Conservation (phyloP, 1,139 yeast genomes). For the Insectozyma bohioensis region DNA sequence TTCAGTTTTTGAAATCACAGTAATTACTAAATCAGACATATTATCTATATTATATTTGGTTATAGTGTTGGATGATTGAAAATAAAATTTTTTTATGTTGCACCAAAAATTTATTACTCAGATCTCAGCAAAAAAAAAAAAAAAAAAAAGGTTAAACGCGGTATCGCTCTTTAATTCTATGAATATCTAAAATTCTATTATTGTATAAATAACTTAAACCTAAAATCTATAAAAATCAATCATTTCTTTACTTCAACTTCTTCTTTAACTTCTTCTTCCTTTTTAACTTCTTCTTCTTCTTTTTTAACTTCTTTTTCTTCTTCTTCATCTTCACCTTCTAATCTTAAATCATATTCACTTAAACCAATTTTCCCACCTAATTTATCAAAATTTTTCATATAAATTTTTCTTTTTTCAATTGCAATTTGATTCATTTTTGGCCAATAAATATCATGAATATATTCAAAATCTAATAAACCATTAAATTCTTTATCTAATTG, state of each 20-base stretch:
- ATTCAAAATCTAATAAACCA: conserved; percentile 80
- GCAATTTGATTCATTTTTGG: conserved; percentile 62
- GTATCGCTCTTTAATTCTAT: too few relatives aligned
- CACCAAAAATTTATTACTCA: too few relatives aligned
- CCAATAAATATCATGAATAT: conserved; percentile 82
- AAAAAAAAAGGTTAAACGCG: too few relatives aligned
- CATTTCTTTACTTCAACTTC: too few relatives aligned
- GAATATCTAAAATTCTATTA: too few relatives aligned
- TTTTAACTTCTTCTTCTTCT: too few relatives aligned
- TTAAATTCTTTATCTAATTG: conserved; percentile 85
- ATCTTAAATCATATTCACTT: conserved; percentile 51
- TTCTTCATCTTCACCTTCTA: too few relatives aligned
- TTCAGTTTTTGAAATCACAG: conserved; percentile 19
- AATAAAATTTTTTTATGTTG: background rate
- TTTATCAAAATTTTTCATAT: conserved; percentile 60
- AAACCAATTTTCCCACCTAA: conserved; percentile 76
- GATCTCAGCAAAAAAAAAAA: too few relatives aligned
- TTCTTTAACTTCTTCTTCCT: too few relatives aligned
- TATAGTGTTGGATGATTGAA: background rate
- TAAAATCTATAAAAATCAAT: too few relatives aligned
- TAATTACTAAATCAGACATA: conserved; percentile 11
- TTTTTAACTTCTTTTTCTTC: too few relatives aligned
- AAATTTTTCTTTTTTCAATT: conserved; percentile 50
- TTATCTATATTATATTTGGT: background rate
- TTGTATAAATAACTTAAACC: too few relatives aligned